Evolutionary conservation across 1,139 yeast genomes (phyloP), one percentile per base, ranked within the genome.

Genomic region (Magnusiomyces paraingens): DNA sequence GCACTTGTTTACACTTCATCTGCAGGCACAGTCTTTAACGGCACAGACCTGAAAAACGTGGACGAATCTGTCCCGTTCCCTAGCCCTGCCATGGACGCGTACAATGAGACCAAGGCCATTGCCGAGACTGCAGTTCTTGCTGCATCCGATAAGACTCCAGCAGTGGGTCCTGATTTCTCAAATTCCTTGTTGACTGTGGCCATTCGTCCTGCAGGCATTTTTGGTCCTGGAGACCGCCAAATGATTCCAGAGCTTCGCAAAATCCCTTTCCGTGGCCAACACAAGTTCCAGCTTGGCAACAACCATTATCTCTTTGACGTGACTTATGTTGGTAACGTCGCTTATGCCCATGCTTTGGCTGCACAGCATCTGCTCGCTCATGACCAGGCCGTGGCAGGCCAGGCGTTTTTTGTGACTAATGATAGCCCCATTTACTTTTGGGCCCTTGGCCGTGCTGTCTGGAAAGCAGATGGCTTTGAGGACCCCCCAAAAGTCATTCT

Each of bases 311-410:
- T 94, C 57, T 94, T 93, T 65, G 99, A 94, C 68, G 90, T 96
- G 86, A 90, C 98, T 0, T 94, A 90, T 65, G 99, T 86, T n/a
- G 98, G 97, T n/a, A 94, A 94, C 69, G 98, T 94, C 21, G 99
- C 99, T 0, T 95, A 90, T 71, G 85, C 97, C 4, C 99, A 94
- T 70, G 90, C 93, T 10, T 74, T 93, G 53, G 99, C 98, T 1
- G 95, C 97, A 1, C 75, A 85, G 62, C 83, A 83, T 69, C 71
- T 91, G 18, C 70, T 89, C 52, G 73, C 77, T 52, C 71, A 79
- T 1, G 56, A 63, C 15, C 59, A 69, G 6, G 73, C 76, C 20
- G 82, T 93, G 32, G 84, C 88, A 8, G 99, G 99, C 48, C 87
- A 93, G 68, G 81, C 87, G 0, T 93, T 90, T 70, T 88, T 93